phyloP scores from a whole-genome alignment of 306 rosid species.

The Lablab purpureus region DNA sequence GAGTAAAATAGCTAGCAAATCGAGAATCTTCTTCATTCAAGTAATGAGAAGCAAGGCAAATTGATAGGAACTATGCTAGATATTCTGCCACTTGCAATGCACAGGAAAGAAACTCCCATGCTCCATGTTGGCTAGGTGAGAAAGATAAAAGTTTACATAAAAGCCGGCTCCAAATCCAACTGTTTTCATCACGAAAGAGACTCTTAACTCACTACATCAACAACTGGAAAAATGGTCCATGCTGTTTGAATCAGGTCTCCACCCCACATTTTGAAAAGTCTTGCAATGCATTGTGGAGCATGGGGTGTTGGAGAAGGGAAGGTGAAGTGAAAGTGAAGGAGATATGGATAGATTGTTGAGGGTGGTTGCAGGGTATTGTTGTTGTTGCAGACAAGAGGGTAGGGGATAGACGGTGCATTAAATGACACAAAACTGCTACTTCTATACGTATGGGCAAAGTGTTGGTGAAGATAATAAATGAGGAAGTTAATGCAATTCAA shows the following conservation, averaged over 20 bases:
- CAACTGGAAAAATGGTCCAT: neutral
- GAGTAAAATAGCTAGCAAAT: conserved; percentile 3
- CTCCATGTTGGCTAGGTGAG: conserved; percentile 27
- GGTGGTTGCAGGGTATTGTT: conserved; percentile 49
- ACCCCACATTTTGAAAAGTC: conserved; percentile 17
- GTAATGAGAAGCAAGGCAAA: neutral
- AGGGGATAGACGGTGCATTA: conserved; percentile 51
- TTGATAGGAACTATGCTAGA: neutral
- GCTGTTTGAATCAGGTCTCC: neutral
- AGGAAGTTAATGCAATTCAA: conserved; percentile 71
- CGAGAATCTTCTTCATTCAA: neutral
- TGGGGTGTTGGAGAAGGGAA: conserved; percentile 25
- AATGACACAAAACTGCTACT: conserved; percentile 67
- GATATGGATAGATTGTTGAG: conserved; percentile 35
- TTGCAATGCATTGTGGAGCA: conserved; percentile 6
- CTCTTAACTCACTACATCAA: conserved; percentile 19
- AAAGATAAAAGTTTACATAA: conserved; percentile 4
- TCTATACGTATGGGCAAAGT: conserved; percentile 52
- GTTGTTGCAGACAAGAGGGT: conserved; percentile 48
- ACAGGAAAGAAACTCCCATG: conserved; percentile 26
- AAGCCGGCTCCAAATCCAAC: conserved; percentile 10
- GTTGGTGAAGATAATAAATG: conserved; percentile 81
- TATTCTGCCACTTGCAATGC: conserved; percentile 22
- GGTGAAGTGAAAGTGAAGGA: conserved; percentile 38
- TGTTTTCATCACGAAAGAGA: conserved; percentile 3